phyloP scores from a whole-genome alignment of 495 filamentous ascomycete species.

The Articulospora tetracladia region DNA sequence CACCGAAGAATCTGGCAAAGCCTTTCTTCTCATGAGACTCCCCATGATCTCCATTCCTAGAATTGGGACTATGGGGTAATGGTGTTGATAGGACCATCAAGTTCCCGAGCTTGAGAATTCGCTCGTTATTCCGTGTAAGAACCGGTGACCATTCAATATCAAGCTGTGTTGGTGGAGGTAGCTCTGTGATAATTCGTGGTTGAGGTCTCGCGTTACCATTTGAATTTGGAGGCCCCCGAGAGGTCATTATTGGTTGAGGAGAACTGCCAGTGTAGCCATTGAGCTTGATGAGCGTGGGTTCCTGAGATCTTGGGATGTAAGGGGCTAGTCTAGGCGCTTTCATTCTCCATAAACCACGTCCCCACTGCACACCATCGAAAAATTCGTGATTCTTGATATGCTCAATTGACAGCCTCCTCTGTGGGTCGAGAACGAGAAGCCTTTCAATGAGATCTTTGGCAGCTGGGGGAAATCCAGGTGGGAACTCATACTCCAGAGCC shows the following conservation, averaged over 20 bases:
- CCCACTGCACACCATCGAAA: constrained; percentile 87
- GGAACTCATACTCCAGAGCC: constrained; percentile 88
- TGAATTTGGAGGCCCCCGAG: constrained; percentile 31
- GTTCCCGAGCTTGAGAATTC: constrained; percentile 93
- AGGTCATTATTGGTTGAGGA: constrained; percentile 47
- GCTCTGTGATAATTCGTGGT: constrained; percentile 86
- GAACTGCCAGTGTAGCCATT: constrained; percentile 49
- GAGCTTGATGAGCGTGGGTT: constrained; percentile 73
- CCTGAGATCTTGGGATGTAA: constrained; percentile 75
- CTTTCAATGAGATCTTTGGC: constrained; percentile 91
- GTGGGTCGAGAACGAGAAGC: constrained; percentile 85
- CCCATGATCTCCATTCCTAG: constrained; percentile 52
- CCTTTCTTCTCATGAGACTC: constrained; percentile 64
- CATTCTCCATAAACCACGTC: constrained; percentile 80
- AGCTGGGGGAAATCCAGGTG: constrained; percentile 79
- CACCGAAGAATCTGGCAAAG: constrained; percentile 87
- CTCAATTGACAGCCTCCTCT: constrained; percentile 83
- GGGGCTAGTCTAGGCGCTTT: constrained; percentile 87
- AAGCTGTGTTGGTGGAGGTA: constrained; percentile 91
- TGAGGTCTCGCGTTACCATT: constrained; percentile 51
- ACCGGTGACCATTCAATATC: constrained; percentile 99
- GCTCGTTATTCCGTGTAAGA: constrained; percentile 81
- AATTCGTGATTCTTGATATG: constrained; percentile 98
- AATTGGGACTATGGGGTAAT: constrained; percentile 60
- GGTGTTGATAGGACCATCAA: constrained; percentile 76